Base-by-base conservation (phyloP, 2,329 filamentous ascomycete species). In the Aureobasidium mangrovei region DNA sequence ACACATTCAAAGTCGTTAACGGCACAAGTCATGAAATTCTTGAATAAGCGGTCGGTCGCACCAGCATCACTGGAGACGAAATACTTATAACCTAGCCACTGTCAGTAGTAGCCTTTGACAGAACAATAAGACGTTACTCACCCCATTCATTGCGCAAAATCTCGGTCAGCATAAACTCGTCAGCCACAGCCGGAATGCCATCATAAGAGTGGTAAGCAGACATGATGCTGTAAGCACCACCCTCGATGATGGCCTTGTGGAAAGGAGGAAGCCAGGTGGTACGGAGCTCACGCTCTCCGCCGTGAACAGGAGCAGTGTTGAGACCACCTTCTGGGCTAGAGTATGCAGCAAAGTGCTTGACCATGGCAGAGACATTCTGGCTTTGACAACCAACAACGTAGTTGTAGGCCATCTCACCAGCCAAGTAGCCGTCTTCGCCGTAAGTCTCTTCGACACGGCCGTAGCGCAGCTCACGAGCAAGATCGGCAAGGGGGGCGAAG, bases 291-390 rank as follows among this genome's bases (percentile, higher is more conserved):
- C 78, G 67, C 61, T 80, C 76, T 18, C 77, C 78, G 26, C 76
- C 77, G 57, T 79, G 76, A 0, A 80, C 77, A 4, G 77, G 77
- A 0, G 77, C 83, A 7, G 81, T 83, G 64, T 89, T 89, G 41
- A 89, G 67, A 2, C 85, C 85, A 65, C 88, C 84, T 62, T 89
- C 85, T 0, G 84, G 85, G 1, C 74, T 73, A 44, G 77, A 84
- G 63, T 82, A 88, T 1, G 78, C 86, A 9, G 82, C 83, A 65
- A 85, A 89, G 64, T 90, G 86, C 71, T 89, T 90, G 44, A 89
- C 82, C 67, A 81, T 88, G 12, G 85, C 80, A 27, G 80, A 82
- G 4, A 88, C 84, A 41, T 82, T 82, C 33, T 75, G 72, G 9
- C 75, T 76, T 65, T 89, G 84, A 1, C 88, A 69, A 27, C 84